These are phyloP conservation scores for Ballota nigra DNA, from an alignment of 257 asterid genomes.

Conservation along the genomic window DNA sequence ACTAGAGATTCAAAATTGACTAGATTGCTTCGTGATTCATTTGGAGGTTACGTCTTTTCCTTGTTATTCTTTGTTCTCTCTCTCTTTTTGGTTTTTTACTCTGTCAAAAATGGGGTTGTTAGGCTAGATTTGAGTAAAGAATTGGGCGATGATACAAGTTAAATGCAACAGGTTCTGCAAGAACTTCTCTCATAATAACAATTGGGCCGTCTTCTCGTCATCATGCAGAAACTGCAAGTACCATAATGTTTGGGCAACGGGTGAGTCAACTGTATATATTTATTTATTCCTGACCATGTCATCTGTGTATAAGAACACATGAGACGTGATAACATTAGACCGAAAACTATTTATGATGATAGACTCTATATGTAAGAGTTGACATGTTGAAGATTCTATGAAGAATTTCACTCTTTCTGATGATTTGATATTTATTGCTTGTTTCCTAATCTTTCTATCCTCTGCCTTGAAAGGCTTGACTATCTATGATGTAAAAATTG, in stretches of 20 bases:
- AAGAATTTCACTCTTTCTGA: neutral
- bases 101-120: neutral
- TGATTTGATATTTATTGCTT: neutral
- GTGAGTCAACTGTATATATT: constrained; percentile 37
- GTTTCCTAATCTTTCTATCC: neutral
- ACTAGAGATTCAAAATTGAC: constrained; percentile 90
- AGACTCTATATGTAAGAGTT: neutral
- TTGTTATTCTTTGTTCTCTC: neutral
- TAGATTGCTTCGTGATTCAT: constrained; percentile 88
- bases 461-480: neutral
- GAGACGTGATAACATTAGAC: neutral
- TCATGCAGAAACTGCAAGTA: constrained; percentile 89
- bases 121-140: neutral
- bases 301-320: neutral
- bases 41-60: constrained; percentile 62
- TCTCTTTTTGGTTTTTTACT: neutral
- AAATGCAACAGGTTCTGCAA: constrained; percentile 75
- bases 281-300: neutral
- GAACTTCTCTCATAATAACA: constrained; percentile 82
- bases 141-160: constrained; percentile 12
- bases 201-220: constrained; percentile 83
- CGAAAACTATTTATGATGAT: neutral
- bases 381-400: neutral
- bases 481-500: neutral
- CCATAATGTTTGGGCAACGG: constrained; percentile 91